phyloP scores from a whole-genome alignment of 2,329 filamentous ascomycete genomes.

The Calonectria pauciramosa region DNA sequence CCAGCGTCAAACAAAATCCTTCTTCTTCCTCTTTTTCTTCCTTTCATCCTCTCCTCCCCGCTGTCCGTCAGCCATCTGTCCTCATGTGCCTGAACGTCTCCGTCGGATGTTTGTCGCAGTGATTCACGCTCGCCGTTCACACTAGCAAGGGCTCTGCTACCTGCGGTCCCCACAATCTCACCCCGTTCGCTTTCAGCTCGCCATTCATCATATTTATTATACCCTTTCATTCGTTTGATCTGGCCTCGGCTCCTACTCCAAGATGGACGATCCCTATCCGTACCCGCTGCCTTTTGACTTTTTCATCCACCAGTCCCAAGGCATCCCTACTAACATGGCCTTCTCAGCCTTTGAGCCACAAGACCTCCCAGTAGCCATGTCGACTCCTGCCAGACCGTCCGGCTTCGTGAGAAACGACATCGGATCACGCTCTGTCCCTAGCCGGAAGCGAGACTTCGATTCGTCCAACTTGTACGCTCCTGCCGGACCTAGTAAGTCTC shows the following conservation, averaged over 20 bases:
- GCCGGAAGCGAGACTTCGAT: constrained; percentile 47
- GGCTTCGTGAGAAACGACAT: constrained; percentile 26
- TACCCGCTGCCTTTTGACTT: background rate
- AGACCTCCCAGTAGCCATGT: constrained; percentile 34
- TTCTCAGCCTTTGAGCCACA: constrained; percentile 22
- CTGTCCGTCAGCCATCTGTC: too few relatives aligned
- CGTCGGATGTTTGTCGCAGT: background rate
- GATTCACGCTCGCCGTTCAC: constrained; percentile 6
- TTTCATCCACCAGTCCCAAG: background rate
- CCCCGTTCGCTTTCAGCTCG: background rate
- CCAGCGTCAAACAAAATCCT: background rate
- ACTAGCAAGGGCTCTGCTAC: constrained; percentile 4
- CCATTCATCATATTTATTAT: background rate
- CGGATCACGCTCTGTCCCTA: constrained; percentile 40
- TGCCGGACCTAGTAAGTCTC: constrained; percentile 48
- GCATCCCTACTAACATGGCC: constrained; percentile 26
- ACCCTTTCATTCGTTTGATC: background rate
- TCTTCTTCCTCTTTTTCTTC: background rate
- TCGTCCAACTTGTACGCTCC: constrained; percentile 33
- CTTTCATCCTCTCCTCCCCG: background rate
- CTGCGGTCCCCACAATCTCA: background rate
- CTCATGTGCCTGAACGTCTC: background rate
- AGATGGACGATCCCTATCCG: background rate
- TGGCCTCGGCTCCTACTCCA: background rate
- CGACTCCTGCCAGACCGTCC: constrained; percentile 30